A percentile compares a stretch with the other conserved stretches of the same genome.
Evolutionary conservation across 2,329 filamentous ascomycete genomes (phyloP).

Genomic region (Fusarium pilosicola): DNA sequence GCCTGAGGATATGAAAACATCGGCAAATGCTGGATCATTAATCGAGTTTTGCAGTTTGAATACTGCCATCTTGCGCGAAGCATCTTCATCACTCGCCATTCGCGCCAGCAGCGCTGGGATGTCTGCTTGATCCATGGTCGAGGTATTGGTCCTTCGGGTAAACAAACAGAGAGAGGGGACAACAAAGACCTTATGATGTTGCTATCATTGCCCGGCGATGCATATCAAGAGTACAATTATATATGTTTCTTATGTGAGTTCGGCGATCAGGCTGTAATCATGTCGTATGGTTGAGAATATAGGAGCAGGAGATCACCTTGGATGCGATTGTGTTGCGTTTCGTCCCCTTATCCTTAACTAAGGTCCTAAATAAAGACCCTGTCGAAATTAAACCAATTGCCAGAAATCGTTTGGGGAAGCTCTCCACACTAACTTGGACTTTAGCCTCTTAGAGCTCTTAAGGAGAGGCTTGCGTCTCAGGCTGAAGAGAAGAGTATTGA

Average conservation of each 20-base stretch:
- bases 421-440: constrained; percentile 12
- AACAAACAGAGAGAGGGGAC: not conserved
- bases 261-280: not conserved
- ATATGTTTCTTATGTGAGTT: not conserved
- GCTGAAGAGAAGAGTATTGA: not conserved
- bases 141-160: constrained; percentile 2
- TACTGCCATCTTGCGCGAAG: constrained; percentile 95
- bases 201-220: constrained; percentile 30
- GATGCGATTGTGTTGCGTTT: constrained; percentile 1
- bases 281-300: constrained; percentile 7
- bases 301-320: constrained; percentile 21
- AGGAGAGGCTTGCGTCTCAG: constrained; percentile 32
- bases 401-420: constrained; percentile 32
- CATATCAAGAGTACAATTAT: not conserved
- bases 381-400: constrained; percentile 35
- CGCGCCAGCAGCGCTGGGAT: constrained; percentile 73
- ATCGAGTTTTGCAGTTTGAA: constrained; percentile 98
- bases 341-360: constrained; percentile 9
- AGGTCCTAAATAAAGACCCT: constrained; percentile 19
- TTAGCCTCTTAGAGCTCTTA: constrained; percentile 13
- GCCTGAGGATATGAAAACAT: constrained; percentile 92
- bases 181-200: constrained; percentile 15
- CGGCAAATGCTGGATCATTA: constrained; percentile 94
- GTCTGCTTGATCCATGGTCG: constrained; percentile 70
- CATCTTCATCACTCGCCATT: constrained; percentile 80